Evolutionary conservation across 257 asterid genomes (phyloP).

Genomic region (Primulina tabacum): DNA sequence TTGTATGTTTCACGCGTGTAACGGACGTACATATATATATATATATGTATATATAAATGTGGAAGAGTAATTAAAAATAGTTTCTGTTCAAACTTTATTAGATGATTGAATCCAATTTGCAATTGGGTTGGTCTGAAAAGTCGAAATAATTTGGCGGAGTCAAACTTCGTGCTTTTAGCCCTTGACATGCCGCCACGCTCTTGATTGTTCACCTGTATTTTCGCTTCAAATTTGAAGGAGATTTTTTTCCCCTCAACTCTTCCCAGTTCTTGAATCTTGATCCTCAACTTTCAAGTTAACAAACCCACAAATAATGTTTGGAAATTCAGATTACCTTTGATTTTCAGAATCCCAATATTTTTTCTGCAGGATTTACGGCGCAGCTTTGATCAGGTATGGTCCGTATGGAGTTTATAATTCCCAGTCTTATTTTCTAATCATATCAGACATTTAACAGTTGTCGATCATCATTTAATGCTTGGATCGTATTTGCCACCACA

Average conservation of each 20-base stretch:
- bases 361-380: background rate
- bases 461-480: too few relatives aligned
- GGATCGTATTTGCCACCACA: too few relatives aligned
- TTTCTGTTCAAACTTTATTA: too few relatives aligned
- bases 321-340: background rate
- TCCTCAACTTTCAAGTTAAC: too few relatives aligned
- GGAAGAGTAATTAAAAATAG: too few relatives aligned
- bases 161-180: background rate
- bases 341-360: background rate
- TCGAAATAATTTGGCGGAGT: slow-evolving; percentile 12
- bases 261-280: slow-evolving; percentile 3
- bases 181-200: slow-evolving; percentile 6
- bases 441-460: background rate
- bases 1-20: too few relatives aligned
- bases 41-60: too few relatives aligned
- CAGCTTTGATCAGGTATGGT: slow-evolving; percentile 15
- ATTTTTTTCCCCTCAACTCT: background rate
- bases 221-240: background rate
- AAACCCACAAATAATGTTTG: too few relatives aligned
- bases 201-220: background rate
- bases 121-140: slow-evolving; percentile 15
- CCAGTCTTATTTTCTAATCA: background rate
- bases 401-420: background rate
- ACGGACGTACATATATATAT: too few relatives aligned
- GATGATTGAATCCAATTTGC: slow-evolving; percentile 6